Percentiles rank a stretch among this genome's conserved stretches.
Evolutionary conservation across 495 filamentous ascomycete species (phyloP).

Genomic region (Aspergillus bertholletiae): DNA sequence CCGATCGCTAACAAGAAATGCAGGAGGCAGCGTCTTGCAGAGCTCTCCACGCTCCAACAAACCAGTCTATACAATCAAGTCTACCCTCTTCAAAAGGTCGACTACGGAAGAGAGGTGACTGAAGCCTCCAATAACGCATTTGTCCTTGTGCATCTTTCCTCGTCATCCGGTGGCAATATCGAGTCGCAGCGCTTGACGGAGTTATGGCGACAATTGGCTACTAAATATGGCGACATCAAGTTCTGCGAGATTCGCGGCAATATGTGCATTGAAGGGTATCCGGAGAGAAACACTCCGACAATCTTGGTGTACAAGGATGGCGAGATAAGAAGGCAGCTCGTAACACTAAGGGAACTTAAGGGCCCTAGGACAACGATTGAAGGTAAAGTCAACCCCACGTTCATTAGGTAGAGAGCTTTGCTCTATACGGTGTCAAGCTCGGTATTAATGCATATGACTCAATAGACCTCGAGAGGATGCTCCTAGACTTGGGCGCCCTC

Average conservation of each 20-base stretch:
- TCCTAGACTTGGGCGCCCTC: constrained; percentile 79
- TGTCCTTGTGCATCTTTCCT: constrained; percentile 85
- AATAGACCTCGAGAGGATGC: constrained; percentile 64
- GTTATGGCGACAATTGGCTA: constrained; percentile 82
- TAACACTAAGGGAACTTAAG: constrained; percentile 76
- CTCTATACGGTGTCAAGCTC: not conserved
- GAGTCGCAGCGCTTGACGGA: constrained; percentile 80
- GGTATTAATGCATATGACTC: not conserved
- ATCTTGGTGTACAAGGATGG: constrained; percentile 89
- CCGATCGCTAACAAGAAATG: constrained; percentile 15
- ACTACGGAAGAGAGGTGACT: constrained; percentile 89
- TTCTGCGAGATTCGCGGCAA: constrained; percentile 94
- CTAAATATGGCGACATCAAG: constrained; percentile 87
- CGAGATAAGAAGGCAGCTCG: constrained; percentile 82
- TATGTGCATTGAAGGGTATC: constrained; percentile 95
- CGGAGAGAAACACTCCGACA: constrained; percentile 90
- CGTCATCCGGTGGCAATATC: constrained; percentile 68
- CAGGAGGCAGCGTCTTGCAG: constrained; percentile 75
- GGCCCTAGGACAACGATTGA: constrained; percentile 65
- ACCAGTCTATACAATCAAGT: constrained; percentile 82
- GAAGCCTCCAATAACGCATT: constrained; percentile 71
- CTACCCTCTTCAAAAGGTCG: constrained; percentile 89
- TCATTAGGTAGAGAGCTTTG: not conserved
- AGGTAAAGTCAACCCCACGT: constrained; percentile 32
- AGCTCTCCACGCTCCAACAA: constrained; percentile 69